Conservation (phyloP, 1,139 yeast genomes). For the Meyerozyma sp. region DNA sequence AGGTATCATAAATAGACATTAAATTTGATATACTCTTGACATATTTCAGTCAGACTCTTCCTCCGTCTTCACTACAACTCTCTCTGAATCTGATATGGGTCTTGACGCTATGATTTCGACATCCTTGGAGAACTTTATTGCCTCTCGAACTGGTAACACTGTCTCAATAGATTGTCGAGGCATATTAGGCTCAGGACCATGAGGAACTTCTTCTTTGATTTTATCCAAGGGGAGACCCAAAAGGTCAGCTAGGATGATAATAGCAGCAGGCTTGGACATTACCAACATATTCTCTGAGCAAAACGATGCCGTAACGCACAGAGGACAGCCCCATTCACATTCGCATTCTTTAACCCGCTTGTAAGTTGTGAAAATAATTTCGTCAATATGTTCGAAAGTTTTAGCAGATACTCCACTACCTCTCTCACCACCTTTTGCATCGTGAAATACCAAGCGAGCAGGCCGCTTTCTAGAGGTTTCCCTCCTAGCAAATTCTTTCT, state of each 20-base stretch:
- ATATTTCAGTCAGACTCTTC: constrained; percentile 1
- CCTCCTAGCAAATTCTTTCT: constrained; percentile 79
- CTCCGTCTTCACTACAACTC: constrained; percentile 1
- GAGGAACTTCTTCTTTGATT: constrained; percentile 38
- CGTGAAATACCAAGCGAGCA: constrained; percentile 79
- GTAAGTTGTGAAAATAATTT: constrained; percentile 55
- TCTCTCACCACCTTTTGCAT: constrained; percentile 68
- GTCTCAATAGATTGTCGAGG: constrained; percentile 68
- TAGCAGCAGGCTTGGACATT: constrained; percentile 81
- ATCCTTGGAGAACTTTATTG: constrained; percentile 54
- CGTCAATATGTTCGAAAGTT: constrained; percentile 72
- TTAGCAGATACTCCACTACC: constrained; percentile 80
- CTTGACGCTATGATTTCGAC: constrained; percentile 50
- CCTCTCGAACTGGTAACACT: constrained; percentile 44
- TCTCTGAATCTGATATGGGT: constrained; percentile 11
- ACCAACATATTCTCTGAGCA: constrained; percentile 82
- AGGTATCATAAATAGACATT: neutral
- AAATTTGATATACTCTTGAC: neutral
- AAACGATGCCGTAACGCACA: constrained; percentile 71
- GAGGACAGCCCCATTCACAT: constrained; percentile 87
- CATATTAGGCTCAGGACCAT: constrained; percentile 85
- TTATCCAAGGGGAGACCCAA: constrained; percentile 39
- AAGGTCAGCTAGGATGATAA: constrained; percentile 57
- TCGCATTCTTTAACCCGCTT: constrained; percentile 58
- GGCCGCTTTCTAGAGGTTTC: constrained; percentile 72